phyloP scores from a whole-genome alignment of 129 eudicot species.

The Artemisia annua region DNA sequence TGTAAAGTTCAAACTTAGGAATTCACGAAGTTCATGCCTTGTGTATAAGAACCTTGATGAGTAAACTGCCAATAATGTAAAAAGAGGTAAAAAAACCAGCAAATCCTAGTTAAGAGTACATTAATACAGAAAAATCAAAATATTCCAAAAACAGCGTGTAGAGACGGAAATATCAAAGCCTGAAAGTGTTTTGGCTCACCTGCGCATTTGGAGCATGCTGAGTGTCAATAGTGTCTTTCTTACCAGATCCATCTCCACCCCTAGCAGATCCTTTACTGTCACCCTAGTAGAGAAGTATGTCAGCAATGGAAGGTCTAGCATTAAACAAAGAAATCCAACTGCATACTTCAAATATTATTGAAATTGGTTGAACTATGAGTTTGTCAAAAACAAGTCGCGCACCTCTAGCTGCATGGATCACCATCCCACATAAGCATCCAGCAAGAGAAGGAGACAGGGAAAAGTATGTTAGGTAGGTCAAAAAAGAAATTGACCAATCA shows the following conservation, averaged over 20 bases:
- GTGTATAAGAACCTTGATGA: slow-evolving; percentile 76
- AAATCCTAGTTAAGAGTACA: background rate
- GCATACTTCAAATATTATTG: background rate
- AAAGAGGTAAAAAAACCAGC: background rate
- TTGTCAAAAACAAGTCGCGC: slow-evolving; percentile 8
- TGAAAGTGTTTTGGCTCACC: slow-evolving; percentile 38
- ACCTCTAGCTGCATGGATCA: slow-evolving; percentile 70
- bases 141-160: background rate
- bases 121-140: background rate
- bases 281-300: slow-evolving; percentile 43
- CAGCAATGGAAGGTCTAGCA: slow-evolving; percentile 2
- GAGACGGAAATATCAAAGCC: slow-evolving; percentile 34
- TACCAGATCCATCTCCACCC: slow-evolving; percentile 73
- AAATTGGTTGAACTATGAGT: background rate
- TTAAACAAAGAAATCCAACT: background rate
- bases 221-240: slow-evolving; percentile 55
- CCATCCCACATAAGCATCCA: slow-evolving; percentile 20
- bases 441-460: slow-evolving; percentile 13
- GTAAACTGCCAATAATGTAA: slow-evolving; percentile 50
- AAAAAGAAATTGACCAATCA: background rate
- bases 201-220: slow-evolving; percentile 56
- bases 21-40: slow-evolving; percentile 68
- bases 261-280: slow-evolving; percentile 87
- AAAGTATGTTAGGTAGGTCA: slow-evolving; percentile 24
- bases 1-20: slow-evolving; percentile 36